Evolutionary conservation across 1,139 yeast genomes (phyloP).

Genomic region (Pichia norvegensis): DNA sequence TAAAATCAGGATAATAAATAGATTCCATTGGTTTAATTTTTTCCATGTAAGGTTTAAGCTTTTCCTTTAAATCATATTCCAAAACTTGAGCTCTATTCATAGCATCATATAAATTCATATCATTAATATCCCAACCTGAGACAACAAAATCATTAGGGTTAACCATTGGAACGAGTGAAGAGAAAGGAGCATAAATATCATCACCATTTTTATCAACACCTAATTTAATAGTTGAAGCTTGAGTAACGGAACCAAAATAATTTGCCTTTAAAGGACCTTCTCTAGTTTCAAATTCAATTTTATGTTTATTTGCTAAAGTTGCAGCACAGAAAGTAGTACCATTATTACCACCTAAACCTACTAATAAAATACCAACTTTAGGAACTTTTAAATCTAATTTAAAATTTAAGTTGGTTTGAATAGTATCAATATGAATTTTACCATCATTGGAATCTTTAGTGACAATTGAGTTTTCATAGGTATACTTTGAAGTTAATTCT

Average conservation of each 20-base stretch:
- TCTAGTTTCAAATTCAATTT: constrained; percentile 73
- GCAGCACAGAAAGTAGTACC: constrained; percentile 90
- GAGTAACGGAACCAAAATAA: constrained; percentile 95
- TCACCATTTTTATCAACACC: constrained; percentile 79
- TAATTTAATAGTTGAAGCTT: constrained; percentile 80
- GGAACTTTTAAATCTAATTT: constrained; percentile 78
- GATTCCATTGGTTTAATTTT: constrained; percentile 70
- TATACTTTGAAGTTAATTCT: constrained; percentile 60
- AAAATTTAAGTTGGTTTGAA: constrained; percentile 70
- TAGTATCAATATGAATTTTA: constrained; percentile 56
- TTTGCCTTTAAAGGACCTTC: constrained; percentile 75
- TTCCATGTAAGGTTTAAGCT: constrained; percentile 61
- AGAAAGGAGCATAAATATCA: constrained; percentile 91
- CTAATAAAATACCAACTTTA: constrained; percentile 81
- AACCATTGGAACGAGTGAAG: constrained; percentile 78
- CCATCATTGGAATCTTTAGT: constrained; percentile 41
- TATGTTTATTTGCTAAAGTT: constrained; percentile 75
- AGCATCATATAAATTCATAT: constrained; percentile 63
- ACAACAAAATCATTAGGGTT: constrained; percentile 86
- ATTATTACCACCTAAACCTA: constrained; percentile 95
- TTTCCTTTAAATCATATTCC: constrained; percentile 75
- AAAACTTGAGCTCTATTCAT: constrained; percentile 82
- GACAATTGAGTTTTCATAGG: constrained; percentile 61
- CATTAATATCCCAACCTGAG: constrained; percentile 92
- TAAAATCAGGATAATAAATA: constrained; percentile 90